Evolutionary conservation across 768 basidiomycete genomes (phyloP).

Genomic region (Hortiboletus flavorubellus): DNA sequence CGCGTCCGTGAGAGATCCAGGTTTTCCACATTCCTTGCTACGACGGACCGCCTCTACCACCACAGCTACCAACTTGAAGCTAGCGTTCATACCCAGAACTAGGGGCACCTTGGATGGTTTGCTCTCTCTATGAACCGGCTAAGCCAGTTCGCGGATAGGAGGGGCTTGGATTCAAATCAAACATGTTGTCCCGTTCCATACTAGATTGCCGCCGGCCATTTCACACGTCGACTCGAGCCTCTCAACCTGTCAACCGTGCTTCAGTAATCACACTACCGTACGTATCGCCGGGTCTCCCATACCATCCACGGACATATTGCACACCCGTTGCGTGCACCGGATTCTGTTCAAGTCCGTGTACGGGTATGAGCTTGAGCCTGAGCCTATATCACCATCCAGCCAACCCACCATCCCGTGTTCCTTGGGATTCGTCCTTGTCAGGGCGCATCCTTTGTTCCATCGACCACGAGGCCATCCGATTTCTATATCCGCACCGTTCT

Average conservation of each 20-base stretch:
- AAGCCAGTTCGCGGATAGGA: neutral
- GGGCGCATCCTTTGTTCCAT: neutral
- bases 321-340: neutral
- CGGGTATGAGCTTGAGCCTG: too few relatives aligned
- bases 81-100: neutral
- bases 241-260: constrained; percentile 3
- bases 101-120: neutral
- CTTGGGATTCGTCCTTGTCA: neutral
- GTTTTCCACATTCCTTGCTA: neutral
- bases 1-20: neutral
- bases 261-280: neutral
- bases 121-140: neutral
- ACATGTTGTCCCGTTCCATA: neutral
- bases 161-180: neutral
- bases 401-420: neutral
- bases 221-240: constrained; percentile 13
- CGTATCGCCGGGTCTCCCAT: neutral
- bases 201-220: constrained; percentile 2
- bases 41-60: neutral
- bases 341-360: too few relatives aligned
- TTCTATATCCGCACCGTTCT: neutral
- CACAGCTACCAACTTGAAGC: neutral
- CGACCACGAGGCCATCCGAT: neutral
- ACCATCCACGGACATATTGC: constrained; percentile 9
- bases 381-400: neutral